A percentile compares a stretch with the other conserved stretches of the same genome.
Conservation (phyloP, 257 asterid genomes). For the Haberlea rhodopensis region DNA sequence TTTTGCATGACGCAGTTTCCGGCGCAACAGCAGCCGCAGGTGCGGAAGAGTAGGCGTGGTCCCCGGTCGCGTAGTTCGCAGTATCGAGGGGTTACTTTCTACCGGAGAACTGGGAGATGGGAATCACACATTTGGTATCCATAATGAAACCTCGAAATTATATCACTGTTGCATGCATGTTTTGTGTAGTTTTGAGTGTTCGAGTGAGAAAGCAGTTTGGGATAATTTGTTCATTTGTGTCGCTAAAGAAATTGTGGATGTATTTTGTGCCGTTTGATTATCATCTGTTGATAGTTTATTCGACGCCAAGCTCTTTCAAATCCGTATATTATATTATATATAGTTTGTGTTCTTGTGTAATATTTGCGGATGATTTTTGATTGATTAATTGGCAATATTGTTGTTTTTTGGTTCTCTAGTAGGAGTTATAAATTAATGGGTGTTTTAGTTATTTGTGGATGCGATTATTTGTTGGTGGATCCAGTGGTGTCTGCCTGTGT, state of each 20-base stretch:
- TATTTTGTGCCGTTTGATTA: not conserved
- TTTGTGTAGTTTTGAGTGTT: not conserved
- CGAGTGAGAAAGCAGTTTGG: not conserved
- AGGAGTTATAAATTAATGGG: too few species aligned
- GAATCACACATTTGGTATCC: slow-evolving; percentile 95
- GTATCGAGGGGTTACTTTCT: slow-evolving; percentile 93
- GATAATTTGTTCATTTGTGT: too few species aligned
- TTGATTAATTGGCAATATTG: too few species aligned
- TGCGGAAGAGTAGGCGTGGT: slow-evolving; percentile 90
- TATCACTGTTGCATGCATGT: slow-evolving; percentile 29
- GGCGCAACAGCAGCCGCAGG: slow-evolving; percentile 27
- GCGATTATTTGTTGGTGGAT: too few species aligned
- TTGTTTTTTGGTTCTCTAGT: too few species aligned
- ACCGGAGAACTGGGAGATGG: slow-evolving; percentile 97
- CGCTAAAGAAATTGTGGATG: not conserved
- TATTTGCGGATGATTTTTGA: too few species aligned
- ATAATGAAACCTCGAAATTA: too few species aligned
- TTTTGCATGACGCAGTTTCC: slow-evolving; percentile 21
- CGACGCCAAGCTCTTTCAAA: not conserved
- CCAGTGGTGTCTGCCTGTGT: too few species aligned
- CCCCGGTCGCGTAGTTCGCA: slow-evolving; percentile 96
- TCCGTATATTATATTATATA: too few species aligned
- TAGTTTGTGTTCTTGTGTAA: too few species aligned
- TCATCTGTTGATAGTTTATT: too few species aligned
- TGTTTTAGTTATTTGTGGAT: too few species aligned